A percentile compares a stretch with the other conserved stretches of the same genome.
phyloP scores from a whole-genome alignment of 805 yeast genomes.

The Tetrapisispora iriomotensis region DNA sequence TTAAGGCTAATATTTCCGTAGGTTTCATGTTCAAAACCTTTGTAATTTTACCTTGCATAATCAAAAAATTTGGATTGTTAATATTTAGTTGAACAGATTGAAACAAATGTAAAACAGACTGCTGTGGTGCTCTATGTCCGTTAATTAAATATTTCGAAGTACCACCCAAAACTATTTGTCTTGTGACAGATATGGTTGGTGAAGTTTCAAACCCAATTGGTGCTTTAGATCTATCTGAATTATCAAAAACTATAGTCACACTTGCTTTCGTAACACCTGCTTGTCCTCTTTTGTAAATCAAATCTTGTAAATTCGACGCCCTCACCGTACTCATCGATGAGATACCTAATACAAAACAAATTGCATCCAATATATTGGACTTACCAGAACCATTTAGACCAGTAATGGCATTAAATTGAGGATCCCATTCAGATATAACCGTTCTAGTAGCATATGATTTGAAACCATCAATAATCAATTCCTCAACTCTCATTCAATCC shows the following conservation, averaged over 20 bases:
- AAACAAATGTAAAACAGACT: conserved; percentile 77
- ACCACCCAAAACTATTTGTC: conserved; percentile 87
- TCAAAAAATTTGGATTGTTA: conserved; percentile 92
- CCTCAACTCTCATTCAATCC: conserved; percentile 98
- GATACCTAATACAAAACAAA: conserved; percentile 95
- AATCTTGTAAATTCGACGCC: conserved; percentile 86
- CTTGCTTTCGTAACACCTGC: conserved; percentile 97
- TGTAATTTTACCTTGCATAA: conserved; percentile 98
- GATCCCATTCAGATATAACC: conserved; percentile 91
- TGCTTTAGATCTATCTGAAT: conserved; percentile 58
- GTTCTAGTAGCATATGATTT: conserved; percentile 96
- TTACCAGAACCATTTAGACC: conserved; percentile 97
- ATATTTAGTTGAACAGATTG: conserved; percentile 93
- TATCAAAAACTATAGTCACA: conserved; percentile 92
- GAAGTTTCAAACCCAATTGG: conserved; percentile 83
- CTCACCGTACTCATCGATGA: conserved; percentile 91
- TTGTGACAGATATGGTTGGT: conserved; percentile 75
- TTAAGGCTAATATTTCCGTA: conserved; percentile 73
- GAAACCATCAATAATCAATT: conserved; percentile 92
- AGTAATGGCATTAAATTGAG: conserved; percentile 93
- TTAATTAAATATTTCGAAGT: conserved; percentile 85
- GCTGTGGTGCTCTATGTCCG: conserved; percentile 95
- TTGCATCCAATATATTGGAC: conserved; percentile 91
- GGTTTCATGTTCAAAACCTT: conserved; percentile 96
- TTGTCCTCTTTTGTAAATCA: conserved; percentile 94